Conservation (phyloP, 805 yeast species). For the Pichia pseudocactophila region DNA sequence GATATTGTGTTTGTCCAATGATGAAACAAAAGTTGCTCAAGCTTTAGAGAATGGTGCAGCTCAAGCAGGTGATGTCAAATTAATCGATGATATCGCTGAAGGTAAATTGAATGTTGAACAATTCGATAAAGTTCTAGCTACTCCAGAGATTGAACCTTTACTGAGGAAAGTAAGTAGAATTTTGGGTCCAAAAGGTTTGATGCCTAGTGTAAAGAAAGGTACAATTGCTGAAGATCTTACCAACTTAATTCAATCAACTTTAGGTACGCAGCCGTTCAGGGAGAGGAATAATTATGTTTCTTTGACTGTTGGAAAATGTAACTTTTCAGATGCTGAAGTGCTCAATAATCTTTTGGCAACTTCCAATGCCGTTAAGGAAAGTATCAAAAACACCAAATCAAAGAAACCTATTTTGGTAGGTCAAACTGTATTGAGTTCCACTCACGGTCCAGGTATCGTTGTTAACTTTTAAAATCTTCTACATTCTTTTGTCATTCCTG, state of each 20-base stretch:
- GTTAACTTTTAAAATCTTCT: constrained; percentile 36
- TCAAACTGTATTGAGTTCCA: constrained; percentile 55
- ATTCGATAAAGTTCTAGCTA: constrained; percentile 73
- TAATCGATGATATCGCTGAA: constrained; percentile 51
- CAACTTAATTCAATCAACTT: constrained; percentile 40
- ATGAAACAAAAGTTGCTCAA: constrained; percentile 40
- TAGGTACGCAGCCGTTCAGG: constrained; percentile 71
- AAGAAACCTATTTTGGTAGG: constrained; percentile 67
- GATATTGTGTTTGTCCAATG: constrained; percentile 60
- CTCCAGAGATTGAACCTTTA: constrained; percentile 66
- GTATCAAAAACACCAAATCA: constrained; percentile 45
- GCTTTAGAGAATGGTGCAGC: constrained; percentile 55
- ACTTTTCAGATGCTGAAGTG: constrained; percentile 69
- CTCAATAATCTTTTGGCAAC: constrained; percentile 62
- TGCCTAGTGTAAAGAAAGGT: constrained; percentile 82
- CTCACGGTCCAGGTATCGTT: constrained; percentile 74
- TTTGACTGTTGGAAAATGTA: constrained; percentile 68
- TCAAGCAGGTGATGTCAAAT: constrained; percentile 62
- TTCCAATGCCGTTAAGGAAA: constrained; percentile 48
- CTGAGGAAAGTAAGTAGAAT: constrained; percentile 64
- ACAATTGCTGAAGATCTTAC: constrained; percentile 68
- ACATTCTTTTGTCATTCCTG: not conserved
- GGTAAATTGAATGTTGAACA: constrained; percentile 34
- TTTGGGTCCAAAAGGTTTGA: constrained; percentile 81
- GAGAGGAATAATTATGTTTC: constrained; percentile 55